phyloP scores from a whole-genome alignment of 208 protist genomes.

The Acanthamoeba sp. region DNA sequence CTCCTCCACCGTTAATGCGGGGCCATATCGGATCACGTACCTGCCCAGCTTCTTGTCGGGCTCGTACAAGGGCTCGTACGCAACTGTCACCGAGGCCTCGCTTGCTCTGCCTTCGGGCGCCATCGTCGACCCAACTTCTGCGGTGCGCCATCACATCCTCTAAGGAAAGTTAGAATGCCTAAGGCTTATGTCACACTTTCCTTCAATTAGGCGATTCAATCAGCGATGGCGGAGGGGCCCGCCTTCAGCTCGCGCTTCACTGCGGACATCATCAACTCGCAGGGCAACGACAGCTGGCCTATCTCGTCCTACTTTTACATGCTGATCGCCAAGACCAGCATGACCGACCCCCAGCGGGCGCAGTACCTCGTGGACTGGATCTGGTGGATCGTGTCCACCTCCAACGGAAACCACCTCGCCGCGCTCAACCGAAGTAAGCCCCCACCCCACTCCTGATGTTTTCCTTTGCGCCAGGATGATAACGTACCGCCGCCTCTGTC shows the following conservation, averaged over 20 bases:
- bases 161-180: no score
- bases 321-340: not conserved
- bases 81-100: not conserved
- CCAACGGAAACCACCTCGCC: not conserved
- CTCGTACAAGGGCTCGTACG: not conserved
- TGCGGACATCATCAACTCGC: not conserved
- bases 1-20: not conserved
- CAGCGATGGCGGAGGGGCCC: not conserved
- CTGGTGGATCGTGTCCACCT: conserved; percentile 1
- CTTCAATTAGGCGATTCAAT: not conserved
- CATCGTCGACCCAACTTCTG: not conserved
- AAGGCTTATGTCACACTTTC: not conserved
- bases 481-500: not conserved
- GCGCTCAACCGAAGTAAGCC: not conserved
- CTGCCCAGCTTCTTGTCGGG: not conserved
- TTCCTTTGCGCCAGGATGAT: no score
- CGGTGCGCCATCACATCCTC: not conserved
- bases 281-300: not conserved
- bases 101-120: not conserved
- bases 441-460: not conserved
- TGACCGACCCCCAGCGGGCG: not conserved
- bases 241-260: not conserved
- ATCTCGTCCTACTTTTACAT: conserved; percentile 10
- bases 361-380: not conserved
- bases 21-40: not conserved